Base-by-base conservation (phyloP, 345 rosid species). In the Erucastrum elatum region DNA sequence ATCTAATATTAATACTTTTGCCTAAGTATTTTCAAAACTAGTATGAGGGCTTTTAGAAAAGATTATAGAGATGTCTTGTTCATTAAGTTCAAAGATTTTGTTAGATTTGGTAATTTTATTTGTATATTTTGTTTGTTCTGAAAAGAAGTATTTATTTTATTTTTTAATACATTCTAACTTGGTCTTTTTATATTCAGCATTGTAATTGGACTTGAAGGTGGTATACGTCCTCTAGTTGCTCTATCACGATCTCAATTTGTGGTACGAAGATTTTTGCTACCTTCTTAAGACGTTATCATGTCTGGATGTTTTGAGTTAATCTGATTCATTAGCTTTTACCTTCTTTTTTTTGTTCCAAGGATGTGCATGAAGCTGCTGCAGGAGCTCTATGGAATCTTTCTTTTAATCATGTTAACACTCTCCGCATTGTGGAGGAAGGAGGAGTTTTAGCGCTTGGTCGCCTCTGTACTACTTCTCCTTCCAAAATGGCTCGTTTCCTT, bases 381-480 rank as follows among this genome's bases (percentile, higher is more conserved):
- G 94, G 94, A 67, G 97, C 97, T 74, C 90, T 92, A 39, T 90
- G 93, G 94, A 92, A 90, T 79, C 94, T 92, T 83, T 88, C 97
- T 83, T 90, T 86, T 72, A 87, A 87, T 77, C 83, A 87, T 15
- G 85, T 86, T 11, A 92, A 90, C 51, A 94, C 94, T 80, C 86
- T 90, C 33, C 86, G 88, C 44, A 90, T 92, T 71, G 90, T 87
- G 41, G 88, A 85, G 80, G 94, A 87, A 88, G 90, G 87, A 25
- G 97, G 97, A 75, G 93, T 90, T 71, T 78, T 81, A 60, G 35
- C 88, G 27, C 89, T 90, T 41, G 87, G 83, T 79, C 82, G 84
- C 72, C 82, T 90, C 6, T 87, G 94, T 80, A 82, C 86, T n/a
- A 80, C 88, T 68, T 92, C 97, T 2, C 78, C 61, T 15, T 92